Conservation (phyloP, 1,284 basidiomycete species). For the Melanopsichium pennsylvanicum region DNA sequence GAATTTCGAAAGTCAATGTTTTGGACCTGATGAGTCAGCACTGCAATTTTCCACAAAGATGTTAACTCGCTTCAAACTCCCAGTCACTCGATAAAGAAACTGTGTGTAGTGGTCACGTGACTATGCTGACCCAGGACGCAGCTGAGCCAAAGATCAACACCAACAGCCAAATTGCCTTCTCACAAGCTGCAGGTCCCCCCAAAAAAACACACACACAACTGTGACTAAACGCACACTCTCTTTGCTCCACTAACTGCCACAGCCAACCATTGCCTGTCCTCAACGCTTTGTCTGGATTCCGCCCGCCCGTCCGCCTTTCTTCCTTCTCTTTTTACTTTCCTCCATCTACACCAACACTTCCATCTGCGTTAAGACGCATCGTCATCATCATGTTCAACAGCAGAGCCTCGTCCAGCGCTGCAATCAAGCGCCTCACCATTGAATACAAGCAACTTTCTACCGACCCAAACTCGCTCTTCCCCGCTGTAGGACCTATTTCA, state of each 20-base stretch:
- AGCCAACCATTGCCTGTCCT: no score
- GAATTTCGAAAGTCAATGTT: no score
- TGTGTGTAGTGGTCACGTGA: constrained; percentile 1
- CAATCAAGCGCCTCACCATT: constrained; percentile 64
- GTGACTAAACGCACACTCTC: constrained; percentile 4
- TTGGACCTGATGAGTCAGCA: no score
- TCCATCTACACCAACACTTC: not conserved
- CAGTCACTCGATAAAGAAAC: not conserved
- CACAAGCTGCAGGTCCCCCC: constrained; percentile 7
- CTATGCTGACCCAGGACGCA: not conserved
- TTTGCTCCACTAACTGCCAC: no score
- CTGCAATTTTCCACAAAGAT: not conserved
- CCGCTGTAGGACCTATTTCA: constrained; percentile 77
- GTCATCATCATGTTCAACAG: constrained; percentile 53
- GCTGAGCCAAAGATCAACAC: constrained; percentile 9
- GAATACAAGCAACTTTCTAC: constrained; percentile 65
- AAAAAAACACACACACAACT: no score
- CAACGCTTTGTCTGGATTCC: no score
- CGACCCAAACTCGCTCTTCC: constrained; percentile 63
- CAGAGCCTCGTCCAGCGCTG: constrained; percentile 48
- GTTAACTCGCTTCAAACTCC: not conserved
- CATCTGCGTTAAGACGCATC: no score
- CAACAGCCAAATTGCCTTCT: constrained; percentile 2
- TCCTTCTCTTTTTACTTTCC: not conserved
- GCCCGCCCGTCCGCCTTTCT: no score